Base-by-base conservation (phyloP, 148 eudicot species). In the Linanthus parryae region DNA sequence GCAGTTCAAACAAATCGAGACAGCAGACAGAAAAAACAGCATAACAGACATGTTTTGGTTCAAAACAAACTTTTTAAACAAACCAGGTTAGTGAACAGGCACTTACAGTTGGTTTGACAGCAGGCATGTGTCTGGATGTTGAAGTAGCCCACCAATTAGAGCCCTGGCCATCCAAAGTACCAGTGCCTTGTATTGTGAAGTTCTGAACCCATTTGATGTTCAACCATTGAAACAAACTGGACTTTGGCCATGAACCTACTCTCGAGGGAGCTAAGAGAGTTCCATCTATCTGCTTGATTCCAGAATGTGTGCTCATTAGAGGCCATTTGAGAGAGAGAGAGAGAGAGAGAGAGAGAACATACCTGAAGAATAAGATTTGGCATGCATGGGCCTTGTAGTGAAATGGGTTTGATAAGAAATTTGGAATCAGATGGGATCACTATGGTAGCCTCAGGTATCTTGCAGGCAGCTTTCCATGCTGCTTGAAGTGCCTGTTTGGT, bases 381-480 rank as follows among this genome's bases (percentile, higher is more conserved):
- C 84, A 70, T 58, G 54, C 96, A 88, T 42, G 96, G 86, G 28
- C 96, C 96, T 79, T 84, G 66, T 13, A 88, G 80, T 7, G 78
- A 84, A 36, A 84, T 48, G 42, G 96, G 86, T 33, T 66, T 65
- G 48, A 88, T 59, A 9, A 81, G 45, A 65, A 84, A 84, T 64
- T 61, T 71, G 62, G 57, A 60, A 13, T 69, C 76, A 18, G 70
- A 58, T 24, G 96, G 94, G 22, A 88, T 64, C 61, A 62, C 61
- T 4, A 88, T 30, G 17, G 57, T 73, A 33, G 80, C 85, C 31
- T 72, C 79, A 17, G 46, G 44, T 35, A 66, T 73, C 49, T 61
- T 77, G 67, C 96, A 84, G 27, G 94, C 94, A 44, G 61, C 73
- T 68, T 73, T 61, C 96, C 96, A 84, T 62, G 96, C 82, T 58